These are phyloP conservation scores for Populus deltoides DNA, from an alignment of 345 rosid species.

Conservation along the genomic window DNA sequence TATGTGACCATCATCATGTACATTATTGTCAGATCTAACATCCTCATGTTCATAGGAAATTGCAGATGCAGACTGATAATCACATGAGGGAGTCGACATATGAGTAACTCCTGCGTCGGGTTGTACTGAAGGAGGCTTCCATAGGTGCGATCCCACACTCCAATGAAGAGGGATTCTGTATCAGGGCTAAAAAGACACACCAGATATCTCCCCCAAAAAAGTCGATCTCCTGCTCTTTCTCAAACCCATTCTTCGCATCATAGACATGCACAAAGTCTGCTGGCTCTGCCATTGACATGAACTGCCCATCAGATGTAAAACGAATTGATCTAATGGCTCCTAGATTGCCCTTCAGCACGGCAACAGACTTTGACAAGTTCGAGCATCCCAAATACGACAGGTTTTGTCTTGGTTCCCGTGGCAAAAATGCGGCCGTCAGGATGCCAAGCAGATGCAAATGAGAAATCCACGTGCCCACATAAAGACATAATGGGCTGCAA, in stretches of 20 bases:
- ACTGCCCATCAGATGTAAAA: slow-evolving; percentile 54
- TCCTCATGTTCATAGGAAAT: slow-evolving; percentile 9
- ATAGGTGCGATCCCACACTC: slow-evolving; percentile 64
- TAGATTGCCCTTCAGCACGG: slow-evolving; percentile 58
- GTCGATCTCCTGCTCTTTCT: slow-evolving; percentile 61
- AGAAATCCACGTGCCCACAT: slow-evolving; percentile 53
- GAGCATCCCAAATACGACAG: slow-evolving; percentile 53
- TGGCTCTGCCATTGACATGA: slow-evolving; percentile 61
- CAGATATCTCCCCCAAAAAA: slow-evolving; percentile 66
- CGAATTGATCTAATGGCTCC: slow-evolving; percentile 64
- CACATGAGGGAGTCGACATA: slow-evolving; percentile 47
- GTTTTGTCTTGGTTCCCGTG: slow-evolving; percentile 65
- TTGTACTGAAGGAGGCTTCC: slow-evolving; percentile 63
- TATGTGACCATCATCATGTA: slow-evolving; percentile 16
- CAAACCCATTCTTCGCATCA: slow-evolving; percentile 49
- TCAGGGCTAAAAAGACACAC: slow-evolving; percentile 60
- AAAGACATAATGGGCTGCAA: slow-evolving; percentile 42
- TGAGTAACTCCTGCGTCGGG: slow-evolving; percentile 43
- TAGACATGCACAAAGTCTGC: slow-evolving; percentile 62
- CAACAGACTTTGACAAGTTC: slow-evolving; percentile 51
- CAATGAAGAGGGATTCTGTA: slow-evolving; percentile 51
- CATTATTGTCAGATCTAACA: slow-evolving; percentile 12
- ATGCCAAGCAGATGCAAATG: slow-evolving; percentile 69
- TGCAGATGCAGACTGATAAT: slow-evolving; percentile 18
- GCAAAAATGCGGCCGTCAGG: slow-evolving; percentile 55